These are phyloP conservation scores for Leucogyrophana mollusca DNA, from an alignment of 768 basidiomycete genomes.

Conservation along the genomic window DNA sequence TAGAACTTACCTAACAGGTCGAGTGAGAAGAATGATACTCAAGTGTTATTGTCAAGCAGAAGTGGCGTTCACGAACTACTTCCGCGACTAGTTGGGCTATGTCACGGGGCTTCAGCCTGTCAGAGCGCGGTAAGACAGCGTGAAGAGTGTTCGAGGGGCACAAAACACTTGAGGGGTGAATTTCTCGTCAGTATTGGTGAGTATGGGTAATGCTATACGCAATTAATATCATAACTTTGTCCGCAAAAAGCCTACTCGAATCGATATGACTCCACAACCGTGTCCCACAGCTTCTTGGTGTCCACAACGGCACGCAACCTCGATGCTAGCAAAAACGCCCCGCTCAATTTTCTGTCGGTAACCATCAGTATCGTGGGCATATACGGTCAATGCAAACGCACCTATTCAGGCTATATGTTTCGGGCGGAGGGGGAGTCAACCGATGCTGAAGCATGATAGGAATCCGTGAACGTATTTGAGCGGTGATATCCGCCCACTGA, in stretches of 20 bases:
- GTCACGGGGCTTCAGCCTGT: no score
- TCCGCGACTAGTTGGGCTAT: no score
- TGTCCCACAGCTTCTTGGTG: constrained; percentile 75
- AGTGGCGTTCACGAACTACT: no score
- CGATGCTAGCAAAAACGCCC: constrained; percentile 76
- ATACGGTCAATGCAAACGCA: constrained; percentile 25
- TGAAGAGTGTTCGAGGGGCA: no score
- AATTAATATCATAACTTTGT: neutral
- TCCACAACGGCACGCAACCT: constrained; percentile 73
- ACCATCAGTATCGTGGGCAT: neutral
- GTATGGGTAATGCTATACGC: no score
- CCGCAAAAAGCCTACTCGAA: constrained; percentile 30
- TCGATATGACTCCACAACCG: constrained; percentile 39
- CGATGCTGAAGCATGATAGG: constrained; percentile 89
- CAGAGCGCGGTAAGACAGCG: no score
- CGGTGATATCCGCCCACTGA: constrained; percentile 69
- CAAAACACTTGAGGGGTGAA: no score
- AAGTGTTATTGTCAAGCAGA: no score
- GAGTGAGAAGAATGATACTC: no score
- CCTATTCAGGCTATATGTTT: constrained; percentile 95
- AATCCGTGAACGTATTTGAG: constrained; percentile 74
- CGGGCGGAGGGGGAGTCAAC: constrained; percentile 87
- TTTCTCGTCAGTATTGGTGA: no score
- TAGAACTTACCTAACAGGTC: no score
- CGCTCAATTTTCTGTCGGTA: constrained; percentile 70